phyloP scores from a whole-genome alignment of 371 early-diverging fungal species.

The Mortierella sp. region DNA sequence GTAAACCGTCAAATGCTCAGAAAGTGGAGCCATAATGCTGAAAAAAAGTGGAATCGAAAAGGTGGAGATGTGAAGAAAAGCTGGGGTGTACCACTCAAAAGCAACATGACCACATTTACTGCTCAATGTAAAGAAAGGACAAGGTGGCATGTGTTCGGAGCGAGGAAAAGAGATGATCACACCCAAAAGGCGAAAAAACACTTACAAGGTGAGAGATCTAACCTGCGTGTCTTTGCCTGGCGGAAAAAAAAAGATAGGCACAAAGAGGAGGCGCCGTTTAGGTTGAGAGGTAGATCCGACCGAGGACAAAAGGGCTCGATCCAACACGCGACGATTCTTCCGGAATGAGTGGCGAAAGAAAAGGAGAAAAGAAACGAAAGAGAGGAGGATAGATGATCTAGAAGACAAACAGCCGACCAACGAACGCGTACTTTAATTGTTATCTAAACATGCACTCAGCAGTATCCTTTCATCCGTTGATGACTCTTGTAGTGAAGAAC shows the following conservation, averaged over 20 bases:
- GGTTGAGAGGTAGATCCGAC: background rate
- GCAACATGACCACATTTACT: background rate
- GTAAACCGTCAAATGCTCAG: background rate
- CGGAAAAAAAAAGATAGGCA: background rate
- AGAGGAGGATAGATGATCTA: background rate
- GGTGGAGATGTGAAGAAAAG: background rate
- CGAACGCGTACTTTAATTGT: background rate
- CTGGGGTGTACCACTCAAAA: background rate
- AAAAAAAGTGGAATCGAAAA: constrained; percentile 3
- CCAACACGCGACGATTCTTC: background rate
- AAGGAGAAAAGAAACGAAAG: background rate
- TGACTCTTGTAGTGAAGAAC: too few relatives aligned
- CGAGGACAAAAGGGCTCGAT: background rate
- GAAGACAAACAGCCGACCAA: background rate
- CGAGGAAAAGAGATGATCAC: too few relatives aligned
- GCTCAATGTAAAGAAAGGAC: too few relatives aligned
- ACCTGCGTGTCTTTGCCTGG: background rate
- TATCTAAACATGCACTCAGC: too few relatives aligned
- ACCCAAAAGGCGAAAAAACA: too few relatives aligned
- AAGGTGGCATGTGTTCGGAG: too few relatives aligned
- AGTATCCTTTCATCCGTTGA: too few relatives aligned
- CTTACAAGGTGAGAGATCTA: background rate
- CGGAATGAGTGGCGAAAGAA: background rate
- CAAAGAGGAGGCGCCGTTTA: background rate
- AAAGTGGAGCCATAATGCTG: background rate